These are phyloP conservation scores for Ogataea dorogensis DNA, from an alignment of 805 yeast genomes.

Conservation along the genomic window DNA sequence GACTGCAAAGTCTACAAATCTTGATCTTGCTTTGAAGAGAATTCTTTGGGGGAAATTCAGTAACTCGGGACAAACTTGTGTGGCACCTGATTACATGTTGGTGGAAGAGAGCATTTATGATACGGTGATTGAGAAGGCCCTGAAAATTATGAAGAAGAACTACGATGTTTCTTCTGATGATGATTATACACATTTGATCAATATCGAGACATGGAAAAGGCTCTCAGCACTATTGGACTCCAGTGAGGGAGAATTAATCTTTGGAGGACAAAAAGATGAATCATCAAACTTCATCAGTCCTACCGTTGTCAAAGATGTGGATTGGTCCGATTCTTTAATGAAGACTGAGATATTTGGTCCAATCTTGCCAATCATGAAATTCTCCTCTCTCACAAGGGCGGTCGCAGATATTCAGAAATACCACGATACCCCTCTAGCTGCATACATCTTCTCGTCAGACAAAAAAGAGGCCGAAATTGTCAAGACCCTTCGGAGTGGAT, in stretches of 20 bases:
- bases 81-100: conserved; percentile 79
- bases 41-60: conserved; percentile 74
- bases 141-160: conserved; percentile 41
- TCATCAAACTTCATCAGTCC: conserved; percentile 60
- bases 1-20: conserved; percentile 46
- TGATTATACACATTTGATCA: conserved; percentile 61
- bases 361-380: conserved; percentile 68
- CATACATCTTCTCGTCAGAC: conserved; percentile 61
- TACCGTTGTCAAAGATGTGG: conserved; percentile 63
- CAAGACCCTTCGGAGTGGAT: conserved; percentile 68
- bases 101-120: conserved; percentile 60
- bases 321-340: conserved; percentile 71
- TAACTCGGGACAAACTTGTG: conserved; percentile 90
- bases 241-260: conserved; percentile 53
- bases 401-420: conserved; percentile 42
- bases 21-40: conserved; percentile 44
- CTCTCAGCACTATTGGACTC: conserved; percentile 41
- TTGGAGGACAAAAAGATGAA: conserved; percentile 41
- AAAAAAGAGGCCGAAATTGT: conserved; percentile 49
- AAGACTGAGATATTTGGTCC: conserved; percentile 82
- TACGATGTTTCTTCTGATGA: conserved; percentile 41
- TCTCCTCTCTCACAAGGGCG: conserved; percentile 44
- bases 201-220: conserved; percentile 50
- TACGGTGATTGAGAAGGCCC: conserved; percentile 45
- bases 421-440: conserved; percentile 82